These are phyloP conservation scores for Diaporthe amygdali DNA, from an alignment of 2,329 filamentous ascomycete genomes.

Conservation along the genomic window DNA sequence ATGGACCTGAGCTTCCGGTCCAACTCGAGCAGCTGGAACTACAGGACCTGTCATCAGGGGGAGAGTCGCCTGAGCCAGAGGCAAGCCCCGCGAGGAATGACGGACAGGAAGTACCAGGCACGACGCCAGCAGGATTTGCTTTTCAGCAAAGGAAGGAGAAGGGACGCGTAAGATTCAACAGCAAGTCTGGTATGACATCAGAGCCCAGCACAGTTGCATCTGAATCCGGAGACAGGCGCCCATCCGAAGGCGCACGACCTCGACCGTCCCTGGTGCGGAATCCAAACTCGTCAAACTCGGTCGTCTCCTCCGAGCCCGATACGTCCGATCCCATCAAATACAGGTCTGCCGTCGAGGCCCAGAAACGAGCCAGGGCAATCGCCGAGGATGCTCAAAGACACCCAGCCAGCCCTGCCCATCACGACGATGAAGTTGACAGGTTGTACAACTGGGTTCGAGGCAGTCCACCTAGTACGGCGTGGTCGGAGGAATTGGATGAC, in stretches of 20 bases:
- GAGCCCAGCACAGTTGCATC: conserved; percentile 28
- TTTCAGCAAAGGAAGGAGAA: conserved; percentile 45
- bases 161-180: conserved; percentile 54
- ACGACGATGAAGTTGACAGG: neutral
- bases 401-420: neutral
- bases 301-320: conserved; percentile 3
- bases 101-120: neutral
- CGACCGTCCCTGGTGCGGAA: conserved; percentile 48
- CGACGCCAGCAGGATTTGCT: neutral
- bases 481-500: neutral
- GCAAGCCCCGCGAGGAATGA: neutral
- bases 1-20: neutral
- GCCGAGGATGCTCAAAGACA: neutral
- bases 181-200: conserved; percentile 42
- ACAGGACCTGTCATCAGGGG: neutral
- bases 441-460: conserved; percentile 2
- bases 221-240: neutral
- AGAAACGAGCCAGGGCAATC: neutral
- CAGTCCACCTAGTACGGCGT: neutral
- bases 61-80: neutral
- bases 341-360: neutral
- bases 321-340: neutral
- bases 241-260: conserved; percentile 28
- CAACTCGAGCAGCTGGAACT: conserved; percentile 6
- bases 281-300: conserved; percentile 5